A percentile compares a stretch with the other conserved stretches of the same genome.
phyloP scores from a whole-genome alignment of 352 stramenopile species.

The Aphanomyces stellatus region DNA sequence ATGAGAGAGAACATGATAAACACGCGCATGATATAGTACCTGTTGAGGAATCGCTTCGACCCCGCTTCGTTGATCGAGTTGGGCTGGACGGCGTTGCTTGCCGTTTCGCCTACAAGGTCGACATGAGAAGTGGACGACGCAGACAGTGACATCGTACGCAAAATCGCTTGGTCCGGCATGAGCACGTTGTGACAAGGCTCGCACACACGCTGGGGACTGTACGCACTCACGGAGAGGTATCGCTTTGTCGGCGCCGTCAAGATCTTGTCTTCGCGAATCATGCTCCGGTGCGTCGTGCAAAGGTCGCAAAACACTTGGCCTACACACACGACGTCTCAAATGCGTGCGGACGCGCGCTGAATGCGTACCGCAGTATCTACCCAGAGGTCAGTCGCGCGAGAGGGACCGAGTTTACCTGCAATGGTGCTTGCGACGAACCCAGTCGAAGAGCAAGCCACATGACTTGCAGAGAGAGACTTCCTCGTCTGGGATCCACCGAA shows the following conservation, averaged over 20 bases:
- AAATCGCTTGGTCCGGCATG: constrained; percentile 45
- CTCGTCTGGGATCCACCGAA: constrained; percentile 75
- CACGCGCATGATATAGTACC: neutral
- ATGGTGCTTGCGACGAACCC: constrained; percentile 85
- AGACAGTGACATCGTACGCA: constrained; percentile 34
- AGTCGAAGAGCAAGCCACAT: constrained; percentile 81
- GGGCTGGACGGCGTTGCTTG: constrained; percentile 71
- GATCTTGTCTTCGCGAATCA: constrained; percentile 71
- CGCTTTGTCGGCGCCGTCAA: constrained; percentile 56
- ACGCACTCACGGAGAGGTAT: constrained; percentile 67
- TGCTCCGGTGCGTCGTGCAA: constrained; percentile 55
- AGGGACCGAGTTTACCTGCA: constrained; percentile 41
- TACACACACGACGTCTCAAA: neutral
- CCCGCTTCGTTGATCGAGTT: constrained; percentile 59
- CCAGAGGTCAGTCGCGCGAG: neutral
- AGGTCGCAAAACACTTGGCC: constrained; percentile 63
- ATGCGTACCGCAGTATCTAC: constrained; percentile 43
- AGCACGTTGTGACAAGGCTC: constrained; percentile 59
- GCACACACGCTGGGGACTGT: constrained; percentile 80
- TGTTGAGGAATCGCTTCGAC: constrained; percentile 69
- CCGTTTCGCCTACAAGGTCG: constrained; percentile 33
- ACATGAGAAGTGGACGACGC: neutral
- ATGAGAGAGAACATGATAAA: neutral
- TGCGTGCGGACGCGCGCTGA: neutral
- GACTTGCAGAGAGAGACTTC: constrained; percentile 69